Conservation (phyloP, 1,284 basidiomycete genomes). For the Sporisorium exsertum region DNA sequence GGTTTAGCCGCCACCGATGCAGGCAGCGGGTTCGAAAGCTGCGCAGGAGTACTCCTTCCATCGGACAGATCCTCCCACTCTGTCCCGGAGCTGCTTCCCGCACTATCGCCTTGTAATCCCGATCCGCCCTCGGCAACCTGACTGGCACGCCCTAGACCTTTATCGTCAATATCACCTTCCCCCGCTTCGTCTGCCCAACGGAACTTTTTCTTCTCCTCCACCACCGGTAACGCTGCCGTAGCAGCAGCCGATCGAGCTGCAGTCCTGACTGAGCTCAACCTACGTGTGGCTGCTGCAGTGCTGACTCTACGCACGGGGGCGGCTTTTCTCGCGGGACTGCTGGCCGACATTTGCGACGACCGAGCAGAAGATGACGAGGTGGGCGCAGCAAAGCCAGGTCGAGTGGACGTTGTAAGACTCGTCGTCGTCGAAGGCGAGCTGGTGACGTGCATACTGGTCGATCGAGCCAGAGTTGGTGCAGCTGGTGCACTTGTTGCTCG, state of each 20-base stretch:
- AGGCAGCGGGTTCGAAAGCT: not conserved
- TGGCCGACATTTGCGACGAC: conserved; percentile 14
- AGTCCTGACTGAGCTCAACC: conserved; percentile 15
- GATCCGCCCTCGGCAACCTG: not conserved
- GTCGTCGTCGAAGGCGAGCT: conserved; percentile 16
- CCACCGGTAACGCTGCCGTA: conserved; percentile 5
- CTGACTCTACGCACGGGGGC: conserved; percentile 20
- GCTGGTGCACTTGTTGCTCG: conserved; percentile 6
- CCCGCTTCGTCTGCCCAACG: conserved; percentile 91
- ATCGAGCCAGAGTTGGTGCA: conserved; percentile 11
- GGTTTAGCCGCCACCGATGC: conserved; percentile 23
- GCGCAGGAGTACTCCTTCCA: conserved; percentile 29
- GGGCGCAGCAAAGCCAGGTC: conserved; percentile 40
- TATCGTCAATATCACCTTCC: conserved; percentile 82
- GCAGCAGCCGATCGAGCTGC: not conserved
- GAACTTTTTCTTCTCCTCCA: conserved; percentile 77
- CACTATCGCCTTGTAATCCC: conserved; percentile 6
- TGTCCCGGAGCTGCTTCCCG: conserved; percentile 28
- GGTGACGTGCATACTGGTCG: conserved; percentile 30
- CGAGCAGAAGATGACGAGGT: conserved; percentile 42
- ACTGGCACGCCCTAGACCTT: conserved; percentile 69
- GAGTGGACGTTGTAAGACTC: not conserved
- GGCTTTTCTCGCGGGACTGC: conserved; percentile 23
- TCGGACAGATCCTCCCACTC: conserved; percentile 45
- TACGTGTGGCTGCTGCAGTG: conserved; percentile 9